phyloP scores from a whole-genome alignment of 805 yeast species.

The Sugiyamaella americana region DNA sequence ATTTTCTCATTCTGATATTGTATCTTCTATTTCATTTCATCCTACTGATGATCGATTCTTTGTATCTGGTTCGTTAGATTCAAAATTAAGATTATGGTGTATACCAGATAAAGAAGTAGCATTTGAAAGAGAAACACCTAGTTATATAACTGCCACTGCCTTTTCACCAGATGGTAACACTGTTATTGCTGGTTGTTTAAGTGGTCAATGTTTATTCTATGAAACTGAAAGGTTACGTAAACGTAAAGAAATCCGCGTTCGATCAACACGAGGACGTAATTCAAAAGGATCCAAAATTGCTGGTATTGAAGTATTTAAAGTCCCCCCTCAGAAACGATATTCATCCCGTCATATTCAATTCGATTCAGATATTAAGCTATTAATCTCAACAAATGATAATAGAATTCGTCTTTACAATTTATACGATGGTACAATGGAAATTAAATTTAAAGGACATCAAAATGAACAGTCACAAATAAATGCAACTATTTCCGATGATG shows the following conservation, averaged over 20 bases:
- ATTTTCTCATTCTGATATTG: slow-evolving; percentile 73
- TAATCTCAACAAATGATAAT: slow-evolving; percentile 80
- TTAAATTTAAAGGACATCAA: slow-evolving; percentile 65
- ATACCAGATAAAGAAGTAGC: slow-evolving; percentile 65
- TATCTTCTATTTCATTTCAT: slow-evolving; percentile 72
- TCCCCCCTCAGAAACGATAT: slow-evolving; percentile 8
- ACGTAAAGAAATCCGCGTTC: slow-evolving; percentile 41
- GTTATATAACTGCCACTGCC: slow-evolving; percentile 66
- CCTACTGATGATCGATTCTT: slow-evolving; percentile 85
- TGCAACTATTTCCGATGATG: slow-evolving; percentile 58
- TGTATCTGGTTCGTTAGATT: slow-evolving; percentile 74
- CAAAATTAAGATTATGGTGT: slow-evolving; percentile 73
- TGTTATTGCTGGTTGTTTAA: slow-evolving; percentile 68
- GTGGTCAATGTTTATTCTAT: slow-evolving; percentile 58
- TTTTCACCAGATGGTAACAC: slow-evolving; percentile 60
- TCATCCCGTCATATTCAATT: slow-evolving; percentile 11
- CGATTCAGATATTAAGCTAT: slow-evolving; percentile 37
- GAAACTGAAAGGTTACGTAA: slow-evolving; percentile 59
- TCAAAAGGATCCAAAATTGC: slow-evolving; percentile 58
- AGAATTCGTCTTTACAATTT: slow-evolving; percentile 61
- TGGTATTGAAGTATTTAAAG: slow-evolving; percentile 48
- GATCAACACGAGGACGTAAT: slow-evolving; percentile 28
- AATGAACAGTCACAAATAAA: slow-evolving; percentile 66
- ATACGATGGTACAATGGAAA: slow-evolving; percentile 47
- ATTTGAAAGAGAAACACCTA: slow-evolving; percentile 54